These are phyloP conservation scores for Tulasnella calospora DNA, from an alignment of 768 basidiomycete genomes.

Conservation along the genomic window DNA sequence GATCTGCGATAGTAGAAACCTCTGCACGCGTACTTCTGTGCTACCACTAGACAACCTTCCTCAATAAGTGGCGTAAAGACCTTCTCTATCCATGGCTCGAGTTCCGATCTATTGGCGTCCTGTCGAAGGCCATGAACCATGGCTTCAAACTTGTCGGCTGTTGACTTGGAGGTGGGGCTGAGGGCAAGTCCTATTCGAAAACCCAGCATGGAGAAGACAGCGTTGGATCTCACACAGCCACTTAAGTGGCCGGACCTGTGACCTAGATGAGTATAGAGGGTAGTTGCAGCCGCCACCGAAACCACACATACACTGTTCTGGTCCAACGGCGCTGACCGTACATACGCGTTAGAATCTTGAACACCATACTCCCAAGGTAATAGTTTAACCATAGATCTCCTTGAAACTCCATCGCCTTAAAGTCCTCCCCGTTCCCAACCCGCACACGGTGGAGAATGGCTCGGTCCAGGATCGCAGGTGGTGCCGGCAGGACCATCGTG, in stretches of 20 bases:
- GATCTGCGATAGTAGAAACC: no score
- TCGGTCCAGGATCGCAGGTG: neutral
- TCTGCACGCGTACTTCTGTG: neutral
- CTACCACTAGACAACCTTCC: neutral
- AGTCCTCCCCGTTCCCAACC: neutral
- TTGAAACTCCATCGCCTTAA: neutral
- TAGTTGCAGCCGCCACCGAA: no score
- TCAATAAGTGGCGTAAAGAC: constrained; percentile 17
- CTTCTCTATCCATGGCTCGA: constrained; percentile 16
- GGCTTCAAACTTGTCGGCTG: constrained; percentile 18
- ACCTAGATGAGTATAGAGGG: neutral
- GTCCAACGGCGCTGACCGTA: neutral
- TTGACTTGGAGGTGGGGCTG: constrained; percentile 1
- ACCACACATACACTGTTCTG: neutral
- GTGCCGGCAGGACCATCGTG: neutral
- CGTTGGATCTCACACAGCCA: constrained; percentile 14
- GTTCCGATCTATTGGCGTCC: neutral
- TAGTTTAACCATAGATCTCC: neutral
- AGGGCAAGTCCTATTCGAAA: neutral
- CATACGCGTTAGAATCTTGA: neutral
- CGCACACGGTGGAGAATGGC: neutral
- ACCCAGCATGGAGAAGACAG: neutral
- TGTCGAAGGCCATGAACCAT: neutral
- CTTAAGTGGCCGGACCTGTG: neutral
- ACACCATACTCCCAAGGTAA: neutral